These are phyloP conservation scores for Salvia splendens DNA, from an alignment of 257 asterid species.

Conservation along the genomic window DNA sequence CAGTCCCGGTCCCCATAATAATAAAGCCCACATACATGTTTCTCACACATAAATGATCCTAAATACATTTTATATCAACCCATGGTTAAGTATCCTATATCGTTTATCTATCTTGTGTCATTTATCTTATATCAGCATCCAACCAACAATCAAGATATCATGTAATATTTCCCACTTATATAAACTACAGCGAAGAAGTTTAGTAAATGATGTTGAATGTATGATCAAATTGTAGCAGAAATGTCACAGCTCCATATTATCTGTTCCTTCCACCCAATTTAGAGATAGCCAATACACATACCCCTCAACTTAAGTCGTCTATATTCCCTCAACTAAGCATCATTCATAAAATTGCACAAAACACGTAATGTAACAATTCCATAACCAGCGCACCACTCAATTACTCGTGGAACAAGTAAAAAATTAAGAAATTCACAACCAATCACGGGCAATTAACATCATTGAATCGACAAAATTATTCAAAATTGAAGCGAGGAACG, in stretches of 20 bases:
- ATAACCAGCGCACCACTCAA: slow-evolving; percentile 1
- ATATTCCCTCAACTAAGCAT: neutral
- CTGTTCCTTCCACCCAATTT: neutral
- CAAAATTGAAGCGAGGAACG: slow-evolving; percentile 18
- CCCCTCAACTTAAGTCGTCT: slow-evolving; percentile 18
- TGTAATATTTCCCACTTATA: neutral
- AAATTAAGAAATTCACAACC: neutral
- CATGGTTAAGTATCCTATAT: neutral
- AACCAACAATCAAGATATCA: slow-evolving; percentile 4
- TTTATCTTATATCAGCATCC: neutral
- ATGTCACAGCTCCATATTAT: slow-evolving; percentile 10
- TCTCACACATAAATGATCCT: neutral
- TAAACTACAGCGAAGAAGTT: neutral
- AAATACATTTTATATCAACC: slow-evolving; percentile 1
- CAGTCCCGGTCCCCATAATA: neutral
- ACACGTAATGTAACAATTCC: neutral
- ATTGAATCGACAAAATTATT: neutral
- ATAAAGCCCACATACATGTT: neutral
- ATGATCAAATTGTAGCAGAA: neutral
- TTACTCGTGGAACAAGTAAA: neutral
- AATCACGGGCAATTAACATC: neutral
- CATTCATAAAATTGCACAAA: neutral
- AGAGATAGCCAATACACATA: neutral
- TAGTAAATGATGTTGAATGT: neutral
- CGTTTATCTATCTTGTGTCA: neutral